Base-by-base conservation (phyloP, 768 basidiomycete species). In the Strobilomyces echinocephalus region DNA sequence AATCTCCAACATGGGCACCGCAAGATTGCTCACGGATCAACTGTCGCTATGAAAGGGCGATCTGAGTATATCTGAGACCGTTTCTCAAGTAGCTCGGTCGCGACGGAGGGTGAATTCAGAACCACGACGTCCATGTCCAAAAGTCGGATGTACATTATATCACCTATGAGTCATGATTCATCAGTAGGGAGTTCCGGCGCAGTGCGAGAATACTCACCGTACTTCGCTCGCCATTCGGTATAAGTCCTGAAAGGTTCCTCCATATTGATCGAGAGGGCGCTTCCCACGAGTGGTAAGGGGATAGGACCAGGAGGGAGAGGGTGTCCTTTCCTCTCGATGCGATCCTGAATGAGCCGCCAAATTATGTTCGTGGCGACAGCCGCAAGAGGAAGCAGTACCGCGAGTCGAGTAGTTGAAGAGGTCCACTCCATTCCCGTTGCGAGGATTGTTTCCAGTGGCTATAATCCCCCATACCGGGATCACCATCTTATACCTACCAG, bases 51-150 rank as follows among this genome's bases (percentile, higher is more conserved):
- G 43, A 46, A 48, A 1, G 83, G 82, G 7, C 82, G 76, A 63
- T 78, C 74, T 9, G 80, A 80, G 57, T 81, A 80, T 31, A 76
- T 72, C 11, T 64, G 63, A 2, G 77, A 75, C 10, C 78, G 73
- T 44, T 70, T 68, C 43, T 80, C 78, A 34, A 83, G 67, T 3
- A 83, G 69, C 38, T 80, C 79, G 20, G 66, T 56, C 2, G 72
- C 74, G 14, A 69, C 72, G 49, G 73, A 72, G 21, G 63, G 63
- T 14, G 72, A 69, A 60, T 78, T 82, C 34, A 83, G 60, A 49
- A 82, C 62, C 26, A 83, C 64, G 16, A 75, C 70, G 15, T 67
- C 69, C 39, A 71, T 69, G 50, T 76, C 79, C 59, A 78, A 74
- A n/a, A 78, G 66, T 26, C 72, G 72, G 54, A 78, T 74, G 14